Evolutionary conservation across 805 yeast genomes (phyloP), one percentile per base, ranked within the genome.

Genomic region (Pichia membranifaciens): DNA sequence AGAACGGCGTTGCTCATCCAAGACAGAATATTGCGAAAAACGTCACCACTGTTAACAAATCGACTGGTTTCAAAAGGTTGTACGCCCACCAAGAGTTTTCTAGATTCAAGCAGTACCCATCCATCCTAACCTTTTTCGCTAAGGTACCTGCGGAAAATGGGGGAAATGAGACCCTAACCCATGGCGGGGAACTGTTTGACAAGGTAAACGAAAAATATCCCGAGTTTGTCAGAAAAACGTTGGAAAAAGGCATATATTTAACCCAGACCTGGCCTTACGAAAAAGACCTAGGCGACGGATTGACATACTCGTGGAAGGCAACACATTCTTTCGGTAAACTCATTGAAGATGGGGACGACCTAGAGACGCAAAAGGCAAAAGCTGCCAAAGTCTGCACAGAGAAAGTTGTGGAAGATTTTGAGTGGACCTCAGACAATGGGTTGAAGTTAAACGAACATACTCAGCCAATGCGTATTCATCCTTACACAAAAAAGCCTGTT

Each of bases 61-160:
- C 47, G 10, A 29, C 45, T 40, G 37, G 54, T 49, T 34, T 45
- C 23, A 25, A 50, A 41, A 52, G 51, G 44, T 38, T 55, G 29
- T 43, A 53, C 34, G 55, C 56, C 3, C 62, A 59, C 33, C 60
- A 58, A 28, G 62, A 59, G 37, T 57, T 59, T 38, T 58, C 59
- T 1, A 49, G 63, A 32, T 59, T 54, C 41, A 36, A 46, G 7
- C 52, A 53, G 6, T 56, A 48, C 35, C 62, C 63, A 2, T 53
- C 55, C 3, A 42, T 57, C 23, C 47, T 59, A 23, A 50, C 60
- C 13, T 59, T 58, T 28, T 59, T 57, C 41, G 60, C 59, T 1
- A 48, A 51, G 17, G 45, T 47, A 10, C 53, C 56, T 5, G 41
- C 38, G 5, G 23, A 36, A 3, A 37, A 33, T 4, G 60, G 58